A percentile compares a stretch with the other conserved stretches of the same genome.
phyloP scores from a whole-genome alignment of 2,329 filamentous ascomycete genomes.

The Chaetomiaceae sp. region DNA sequence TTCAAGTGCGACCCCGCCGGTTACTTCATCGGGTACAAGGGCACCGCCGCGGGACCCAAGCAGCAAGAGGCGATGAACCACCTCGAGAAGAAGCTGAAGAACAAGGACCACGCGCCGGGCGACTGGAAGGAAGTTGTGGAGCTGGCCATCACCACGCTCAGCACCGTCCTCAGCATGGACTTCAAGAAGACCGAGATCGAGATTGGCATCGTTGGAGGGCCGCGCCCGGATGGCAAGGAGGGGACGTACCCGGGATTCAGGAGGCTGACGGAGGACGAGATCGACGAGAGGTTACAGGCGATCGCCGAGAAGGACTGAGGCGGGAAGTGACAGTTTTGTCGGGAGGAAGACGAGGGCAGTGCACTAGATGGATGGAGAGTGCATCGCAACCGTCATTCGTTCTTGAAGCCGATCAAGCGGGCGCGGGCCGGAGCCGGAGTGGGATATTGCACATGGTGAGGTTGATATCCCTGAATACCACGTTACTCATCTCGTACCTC shows the following conservation, averaged over 20 bases:
- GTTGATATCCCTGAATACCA: constrained; percentile 19
- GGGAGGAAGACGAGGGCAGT: constrained; percentile 7
- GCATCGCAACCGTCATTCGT: constrained; percentile 13
- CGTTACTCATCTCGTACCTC: constrained; percentile 19
- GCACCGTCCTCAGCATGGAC: constrained; percentile 95
- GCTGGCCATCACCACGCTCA: constrained; percentile 89
- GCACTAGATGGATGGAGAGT: not conserved
- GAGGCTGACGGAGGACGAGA: constrained; percentile 91
- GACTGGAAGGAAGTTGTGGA: constrained; percentile 97
- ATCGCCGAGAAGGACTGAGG: constrained; percentile 94
- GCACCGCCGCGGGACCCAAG: constrained; percentile 93
- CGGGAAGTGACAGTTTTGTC: constrained; percentile 7
- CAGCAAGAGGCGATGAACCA: constrained; percentile 98
- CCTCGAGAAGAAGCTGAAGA: constrained; percentile 99
- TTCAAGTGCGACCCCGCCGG: constrained; percentile 98
- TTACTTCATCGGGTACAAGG: constrained; percentile 98
- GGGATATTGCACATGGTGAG: constrained; percentile 14
- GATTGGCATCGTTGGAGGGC: constrained; percentile 93
- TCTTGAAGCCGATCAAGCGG: constrained; percentile 14
- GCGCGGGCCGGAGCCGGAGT: constrained; percentile 4
- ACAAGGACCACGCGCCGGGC: constrained; percentile 91
- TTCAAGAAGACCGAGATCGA: constrained; percentile 99
- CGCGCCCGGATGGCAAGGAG: constrained; percentile 74
- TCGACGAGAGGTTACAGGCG: constrained; percentile 94
- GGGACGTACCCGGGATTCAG: constrained; percentile 77